Evolutionary conservation across 345 rosid species (phyloP), one percentile per base, ranked within the genome.

Genomic region (Arabidopsis arenosa): DNA sequence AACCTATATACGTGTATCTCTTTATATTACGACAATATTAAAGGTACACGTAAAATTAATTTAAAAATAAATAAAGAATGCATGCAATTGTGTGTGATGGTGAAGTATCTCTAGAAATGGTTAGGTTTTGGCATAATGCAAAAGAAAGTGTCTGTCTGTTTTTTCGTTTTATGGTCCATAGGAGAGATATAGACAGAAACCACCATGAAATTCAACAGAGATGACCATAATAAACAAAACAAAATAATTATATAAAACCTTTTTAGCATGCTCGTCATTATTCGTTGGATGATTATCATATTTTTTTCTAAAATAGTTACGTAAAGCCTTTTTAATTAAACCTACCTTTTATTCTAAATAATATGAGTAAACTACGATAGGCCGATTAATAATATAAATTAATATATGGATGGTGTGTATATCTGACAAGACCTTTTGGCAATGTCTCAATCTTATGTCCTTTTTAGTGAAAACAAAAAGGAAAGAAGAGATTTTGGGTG

Each of bases 121-220:
- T 74, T 79, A 75, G 80, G 79, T 85, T 82, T 84, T 82, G 89
- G 87, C 86, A 79, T 81, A 80, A 81, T 54, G 63, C 63, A 26
- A 72, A 80, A 66, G 86, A 90, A 91, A 89, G 81, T 60, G 68
- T 26, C 53, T 82, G 83, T 84, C 87, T 71, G 83, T 72, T 83
- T 68, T 81, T 85, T 30, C 90, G 40, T 60, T 69, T 80, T 80
- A 28, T 68, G 80, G 70, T 61, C 71, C 76, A 72, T 63, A 57
- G 39, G 32, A 43, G 48, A 41, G 35, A 66, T 58, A 65, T 7
- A 65, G 7, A 18, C n/a, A 59, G 14, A 59, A 48, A 39, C 40
- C 51, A 30, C 64, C 63, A 61, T 75, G 49, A 59, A 66, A 59
- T 28, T 66, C 36, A 57, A 17, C 43, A 65, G 32, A 33, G 63